Evolutionary conservation across 1,284 basidiomycete genomes (phyloP).

Genomic region (Cutaneotrichosporon sp.): DNA sequence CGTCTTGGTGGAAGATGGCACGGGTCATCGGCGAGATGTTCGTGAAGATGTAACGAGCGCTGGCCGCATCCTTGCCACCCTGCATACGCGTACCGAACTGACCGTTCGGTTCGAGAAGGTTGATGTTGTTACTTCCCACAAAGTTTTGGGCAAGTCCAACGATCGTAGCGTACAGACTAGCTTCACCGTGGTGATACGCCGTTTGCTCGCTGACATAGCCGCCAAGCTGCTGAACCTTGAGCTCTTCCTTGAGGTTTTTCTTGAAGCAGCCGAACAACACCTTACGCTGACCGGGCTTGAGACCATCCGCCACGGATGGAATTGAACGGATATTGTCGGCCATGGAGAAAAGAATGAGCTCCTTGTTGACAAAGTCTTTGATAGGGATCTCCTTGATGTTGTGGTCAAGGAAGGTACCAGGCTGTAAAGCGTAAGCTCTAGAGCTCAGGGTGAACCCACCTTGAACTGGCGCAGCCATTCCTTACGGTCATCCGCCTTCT

Average conservation of each 20-base stretch:
- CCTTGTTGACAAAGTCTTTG: slow-evolving; percentile 96
- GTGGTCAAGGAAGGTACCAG: slow-evolving; percentile 93
- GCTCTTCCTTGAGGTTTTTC: slow-evolving; percentile 83
- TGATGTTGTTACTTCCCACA: slow-evolving; percentile 95
- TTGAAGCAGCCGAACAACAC: slow-evolving; percentile 95
- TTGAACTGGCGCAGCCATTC: slow-evolving; percentile 95
- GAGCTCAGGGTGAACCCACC: slow-evolving; percentile 50
- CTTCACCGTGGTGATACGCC: slow-evolving; percentile 95
- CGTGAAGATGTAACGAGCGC: slow-evolving; percentile 96
- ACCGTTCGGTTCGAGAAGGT: slow-evolving; percentile 81
- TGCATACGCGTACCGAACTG: slow-evolving; percentile 88
- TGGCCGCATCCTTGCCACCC: slow-evolving; percentile 93
- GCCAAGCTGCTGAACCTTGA: slow-evolving; percentile 94
- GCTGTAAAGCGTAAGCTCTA: slow-evolving; percentile 52
- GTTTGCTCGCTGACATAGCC: slow-evolving; percentile 94
- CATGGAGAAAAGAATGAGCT: slow-evolving; percentile 98
- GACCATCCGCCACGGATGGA: slow-evolving; percentile 84
- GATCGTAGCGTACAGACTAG: slow-evolving; percentile 80
- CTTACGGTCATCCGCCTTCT: slow-evolving; percentile 97
- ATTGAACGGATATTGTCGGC: slow-evolving; percentile 97
- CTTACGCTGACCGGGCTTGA: slow-evolving; percentile 99
- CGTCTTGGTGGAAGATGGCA: slow-evolving; percentile 71
- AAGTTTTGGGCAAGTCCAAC: slow-evolving; percentile 91
- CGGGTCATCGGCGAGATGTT: slow-evolving; percentile 72
- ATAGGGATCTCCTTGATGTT: slow-evolving; percentile 78